Conservation (phyloP, 1,284 basidiomycete species). For the Wallemia ichthyophaga region DNA sequence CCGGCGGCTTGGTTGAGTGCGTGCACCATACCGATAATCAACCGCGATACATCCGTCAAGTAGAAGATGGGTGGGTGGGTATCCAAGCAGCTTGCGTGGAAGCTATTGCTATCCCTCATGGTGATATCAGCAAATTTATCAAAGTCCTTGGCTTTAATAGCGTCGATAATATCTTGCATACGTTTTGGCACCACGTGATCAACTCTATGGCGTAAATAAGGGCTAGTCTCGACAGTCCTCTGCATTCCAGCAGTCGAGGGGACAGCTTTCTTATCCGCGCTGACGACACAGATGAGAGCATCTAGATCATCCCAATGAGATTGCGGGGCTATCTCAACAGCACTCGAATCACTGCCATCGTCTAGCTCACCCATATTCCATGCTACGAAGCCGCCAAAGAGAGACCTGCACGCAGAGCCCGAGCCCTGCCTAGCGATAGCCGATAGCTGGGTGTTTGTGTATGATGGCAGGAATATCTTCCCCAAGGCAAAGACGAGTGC, state of each 20-base stretch:
- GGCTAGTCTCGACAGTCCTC: constrained; percentile 69
- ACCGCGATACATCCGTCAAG: constrained; percentile 78
- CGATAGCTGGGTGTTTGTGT: constrained; percentile 40
- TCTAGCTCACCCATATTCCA: constrained; percentile 50
- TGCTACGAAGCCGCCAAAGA: constrained; percentile 89
- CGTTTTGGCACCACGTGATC: constrained; percentile 53
- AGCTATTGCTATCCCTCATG: constrained; percentile 92
- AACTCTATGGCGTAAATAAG: constrained; percentile 70
- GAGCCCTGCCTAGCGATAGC: constrained; percentile 87
- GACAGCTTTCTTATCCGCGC: constrained; percentile 87
- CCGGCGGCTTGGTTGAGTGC: constrained; percentile 72
- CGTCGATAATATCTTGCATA: constrained; percentile 50
- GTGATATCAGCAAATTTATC: constrained; percentile 65
- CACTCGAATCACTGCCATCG: constrained; percentile 60
- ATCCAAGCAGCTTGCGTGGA: constrained; percentile 92
- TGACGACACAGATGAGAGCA: constrained; percentile 89
- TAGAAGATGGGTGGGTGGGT: constrained; percentile 96
- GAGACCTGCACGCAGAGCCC: constrained; percentile 85
- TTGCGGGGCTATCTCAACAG: constrained; percentile 57
- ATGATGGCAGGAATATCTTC: constrained; percentile 49
- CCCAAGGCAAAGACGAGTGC: constrained; percentile 75
- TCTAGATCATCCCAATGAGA: constrained; percentile 84
- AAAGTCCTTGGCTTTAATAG: constrained; percentile 58
- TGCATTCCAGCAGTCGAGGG: constrained; percentile 92
- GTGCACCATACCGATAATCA: constrained; percentile 58